phyloP scores from a whole-genome alignment of 176 grass and related monocot species.

The Aegilops speltoides region DNA sequence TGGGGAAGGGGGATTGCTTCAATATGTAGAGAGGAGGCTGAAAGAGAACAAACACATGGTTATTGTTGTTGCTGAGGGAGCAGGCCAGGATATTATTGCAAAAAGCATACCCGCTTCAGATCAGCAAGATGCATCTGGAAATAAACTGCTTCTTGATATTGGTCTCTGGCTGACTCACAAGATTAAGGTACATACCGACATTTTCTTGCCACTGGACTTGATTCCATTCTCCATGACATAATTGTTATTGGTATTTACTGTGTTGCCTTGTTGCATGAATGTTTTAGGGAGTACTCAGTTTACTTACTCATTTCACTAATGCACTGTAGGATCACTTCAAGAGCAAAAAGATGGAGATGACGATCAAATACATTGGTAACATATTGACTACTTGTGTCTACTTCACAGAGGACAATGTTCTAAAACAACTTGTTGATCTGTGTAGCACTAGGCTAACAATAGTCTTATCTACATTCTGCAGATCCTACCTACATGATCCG shows the following conservation, averaged over 20 bases:
- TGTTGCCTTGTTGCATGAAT: not conserved
- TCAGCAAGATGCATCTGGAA: slow-evolving; percentile 86
- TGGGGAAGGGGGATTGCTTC: slow-evolving; percentile 85
- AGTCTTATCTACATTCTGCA: slow-evolving; percentile 37
- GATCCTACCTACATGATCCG: slow-evolving; percentile 99
- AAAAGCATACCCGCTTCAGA: slow-evolving; percentile 52
- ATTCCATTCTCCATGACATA: not conserved
- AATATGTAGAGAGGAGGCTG: slow-evolving; percentile 77
- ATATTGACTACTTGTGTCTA: not conserved
- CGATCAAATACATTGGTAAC: slow-evolving; percentile 97
- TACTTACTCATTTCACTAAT: slow-evolving; percentile 9
- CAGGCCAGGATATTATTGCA: slow-evolving; percentile 91
- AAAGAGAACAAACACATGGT: slow-evolving; percentile 98
- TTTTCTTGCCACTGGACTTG: not conserved
- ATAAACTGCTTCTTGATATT: slow-evolving; percentile 87
- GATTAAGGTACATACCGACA: slow-evolving; percentile 56
- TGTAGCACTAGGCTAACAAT: not conserved
- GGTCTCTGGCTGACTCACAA: slow-evolving; percentile 91
- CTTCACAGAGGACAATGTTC: not conserved
- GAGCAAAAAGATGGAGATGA: slow-evolving; percentile 75
- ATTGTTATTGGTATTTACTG: not conserved
- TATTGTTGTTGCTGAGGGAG: slow-evolving; percentile 91
- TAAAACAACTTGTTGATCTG: not conserved
- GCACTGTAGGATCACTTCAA: slow-evolving; percentile 44
- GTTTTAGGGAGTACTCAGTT: not conserved